phyloP scores from a whole-genome alignment of 768 basidiomycete genomes.

The Rossbeevera mucosa region DNA sequence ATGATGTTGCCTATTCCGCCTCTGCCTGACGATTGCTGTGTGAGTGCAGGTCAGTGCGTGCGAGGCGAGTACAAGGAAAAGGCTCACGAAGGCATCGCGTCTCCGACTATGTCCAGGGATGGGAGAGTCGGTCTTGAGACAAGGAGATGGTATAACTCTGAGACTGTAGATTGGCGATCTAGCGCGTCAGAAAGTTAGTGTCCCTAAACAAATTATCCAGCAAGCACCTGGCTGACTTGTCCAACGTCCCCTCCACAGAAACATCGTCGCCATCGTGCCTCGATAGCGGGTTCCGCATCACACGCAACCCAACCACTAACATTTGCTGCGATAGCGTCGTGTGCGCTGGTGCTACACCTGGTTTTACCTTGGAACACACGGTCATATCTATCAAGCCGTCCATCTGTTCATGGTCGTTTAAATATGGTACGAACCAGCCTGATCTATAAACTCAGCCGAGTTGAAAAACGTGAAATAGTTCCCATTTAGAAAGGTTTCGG shows the following conservation, averaged over 20 bases:
- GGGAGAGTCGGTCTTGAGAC: conserved; percentile 23
- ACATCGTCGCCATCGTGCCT: not conserved
- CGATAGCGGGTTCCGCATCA: conserved; percentile 9
- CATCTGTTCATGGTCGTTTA: conserved; percentile 1
- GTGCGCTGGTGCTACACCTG: conserved; percentile 3
- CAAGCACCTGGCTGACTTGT: conserved; percentile 8
- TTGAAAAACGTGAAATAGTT: too few species aligned
- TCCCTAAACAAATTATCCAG: conserved; percentile 1
- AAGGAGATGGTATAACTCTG: not conserved
- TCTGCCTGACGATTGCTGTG: conserved; percentile 55
- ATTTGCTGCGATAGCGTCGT: conserved; percentile 9
- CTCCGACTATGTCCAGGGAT: conserved; percentile 42
- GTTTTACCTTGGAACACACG: not conserved
- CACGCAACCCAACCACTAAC: conserved; percentile 13
- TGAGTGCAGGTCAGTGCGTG: not conserved
- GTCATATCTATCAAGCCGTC: conserved; percentile 6
- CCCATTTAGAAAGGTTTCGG: conserved; percentile 2
- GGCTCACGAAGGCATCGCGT: conserved; percentile 53
- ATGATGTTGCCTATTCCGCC: conserved; percentile 74
- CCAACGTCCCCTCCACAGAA: conserved; percentile 11
- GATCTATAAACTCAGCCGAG: too few species aligned
- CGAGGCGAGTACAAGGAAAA: not conserved
- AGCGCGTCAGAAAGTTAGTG: conserved; percentile 1
- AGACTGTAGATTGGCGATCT: conserved; percentile 12
- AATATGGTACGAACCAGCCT: conserved; percentile 1